A percentile compares a stretch with the other conserved stretches of the same genome.
phyloP scores from a whole-genome alignment of 1,284 basidiomycete genomes.

The Neolentinus lepideus region DNA sequence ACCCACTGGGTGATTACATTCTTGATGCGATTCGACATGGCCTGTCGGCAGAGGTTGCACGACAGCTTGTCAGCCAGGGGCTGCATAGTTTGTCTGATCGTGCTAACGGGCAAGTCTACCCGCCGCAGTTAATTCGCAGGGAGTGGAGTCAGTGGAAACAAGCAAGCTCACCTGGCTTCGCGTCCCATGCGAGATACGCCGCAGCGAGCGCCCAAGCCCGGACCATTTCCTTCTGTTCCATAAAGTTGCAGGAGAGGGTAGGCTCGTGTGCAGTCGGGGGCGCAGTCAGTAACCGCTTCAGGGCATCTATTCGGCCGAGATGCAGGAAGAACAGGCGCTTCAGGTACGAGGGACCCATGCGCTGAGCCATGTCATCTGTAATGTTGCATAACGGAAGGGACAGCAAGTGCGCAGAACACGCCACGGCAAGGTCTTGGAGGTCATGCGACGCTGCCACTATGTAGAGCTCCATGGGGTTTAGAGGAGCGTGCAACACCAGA shows the following conservation, averaged over 20 bases:
- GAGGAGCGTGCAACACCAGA: conserved; percentile 25
- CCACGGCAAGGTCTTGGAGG: conserved; percentile 28
- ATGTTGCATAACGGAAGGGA: conserved; percentile 24
- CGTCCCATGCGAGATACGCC: conserved; percentile 33
- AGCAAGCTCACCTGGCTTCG: conserved; percentile 23
- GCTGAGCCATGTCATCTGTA: conserved; percentile 24
- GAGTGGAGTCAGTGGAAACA: neutral
- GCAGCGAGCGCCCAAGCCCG: conserved; percentile 32
- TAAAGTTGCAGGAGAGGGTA: conserved; percentile 26
- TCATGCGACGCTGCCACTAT: conserved; percentile 25
- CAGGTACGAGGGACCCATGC: conserved; percentile 29
- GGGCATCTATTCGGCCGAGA: conserved; percentile 30
- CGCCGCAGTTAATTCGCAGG: neutral
- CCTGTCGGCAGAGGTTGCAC: conserved; percentile 46
- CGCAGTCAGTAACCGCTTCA: conserved; percentile 29
- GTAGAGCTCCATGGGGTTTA: conserved; percentile 27
- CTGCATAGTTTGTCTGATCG: conserved; percentile 18
- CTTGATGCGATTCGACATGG: conserved; percentile 59
- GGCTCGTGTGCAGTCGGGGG: conserved; percentile 30
- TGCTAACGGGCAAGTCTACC: neutral
- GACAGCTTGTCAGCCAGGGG: conserved; percentile 25
- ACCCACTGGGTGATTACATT: conserved; percentile 70
- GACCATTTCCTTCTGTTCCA: conserved; percentile 31
- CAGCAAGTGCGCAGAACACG: conserved; percentile 26
- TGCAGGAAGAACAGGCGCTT: conserved; percentile 33